These are phyloP conservation scores for Stemphylium lycopersici DNA, from an alignment of 2,329 filamentous ascomycete species.

Conservation along the genomic window DNA sequence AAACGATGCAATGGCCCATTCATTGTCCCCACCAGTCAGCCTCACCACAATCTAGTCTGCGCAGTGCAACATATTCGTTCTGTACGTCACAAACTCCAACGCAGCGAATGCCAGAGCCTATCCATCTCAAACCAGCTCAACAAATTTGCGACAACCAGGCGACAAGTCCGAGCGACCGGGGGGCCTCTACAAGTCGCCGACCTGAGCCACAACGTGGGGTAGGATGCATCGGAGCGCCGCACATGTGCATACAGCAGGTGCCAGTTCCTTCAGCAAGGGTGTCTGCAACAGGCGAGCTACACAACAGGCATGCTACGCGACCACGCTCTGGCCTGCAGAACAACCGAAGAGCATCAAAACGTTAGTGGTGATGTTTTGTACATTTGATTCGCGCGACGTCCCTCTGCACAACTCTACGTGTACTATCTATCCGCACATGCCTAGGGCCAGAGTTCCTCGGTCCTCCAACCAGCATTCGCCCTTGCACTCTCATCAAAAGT, in stretches of 20 bases:
- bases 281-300: conserved; percentile 2
- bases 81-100: too few species aligned
- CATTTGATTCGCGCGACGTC: not conserved
- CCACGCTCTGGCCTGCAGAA: not conserved
- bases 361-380: not conserved
- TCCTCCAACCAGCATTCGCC: conserved; percentile 62
- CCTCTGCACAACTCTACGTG: not conserved
- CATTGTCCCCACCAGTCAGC: not conserved
- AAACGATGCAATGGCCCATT: not conserved
- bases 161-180: not conserved
- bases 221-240: conserved; percentile 12
- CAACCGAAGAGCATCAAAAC: not conserved
- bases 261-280: not conserved
- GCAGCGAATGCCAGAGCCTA: too few species aligned
- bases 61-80: too few species aligned
- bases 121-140: not conserved
- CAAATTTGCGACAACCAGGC: not conserved
- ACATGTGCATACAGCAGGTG: not conserved
- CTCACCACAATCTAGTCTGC: too few species aligned
- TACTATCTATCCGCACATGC: not conserved
- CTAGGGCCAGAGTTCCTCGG: conserved; percentile 50
- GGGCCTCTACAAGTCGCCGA: conserved; percentile 32
- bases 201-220: conserved; percentile 35
- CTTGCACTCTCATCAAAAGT: conserved; percentile 57
- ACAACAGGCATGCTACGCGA: conserved; percentile 1